Percentiles rank a stretch among this genome's conserved stretches.
Evolutionary conservation across 805 yeast genomes (phyloP).

Genomic region (Pichia scutulata): DNA sequence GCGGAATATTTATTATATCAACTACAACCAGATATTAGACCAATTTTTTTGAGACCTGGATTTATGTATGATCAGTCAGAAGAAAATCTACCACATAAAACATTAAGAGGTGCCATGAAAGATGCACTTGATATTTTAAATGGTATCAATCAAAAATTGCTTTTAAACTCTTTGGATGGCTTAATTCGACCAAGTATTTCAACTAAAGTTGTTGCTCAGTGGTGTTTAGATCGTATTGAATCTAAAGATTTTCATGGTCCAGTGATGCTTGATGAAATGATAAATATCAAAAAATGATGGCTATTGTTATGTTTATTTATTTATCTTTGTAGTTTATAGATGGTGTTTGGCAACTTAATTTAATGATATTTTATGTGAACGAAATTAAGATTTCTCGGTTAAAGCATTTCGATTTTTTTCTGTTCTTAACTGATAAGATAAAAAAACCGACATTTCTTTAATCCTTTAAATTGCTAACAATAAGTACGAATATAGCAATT

Average conservation of each 20-base stretch:
- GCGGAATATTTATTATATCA: conserved; percentile 55
- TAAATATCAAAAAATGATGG: conserved; percentile 4
- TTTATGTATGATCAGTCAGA: conserved; percentile 60
- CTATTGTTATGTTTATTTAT: not conserved
- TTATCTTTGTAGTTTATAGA: not conserved
- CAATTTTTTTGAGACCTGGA: conserved; percentile 72
- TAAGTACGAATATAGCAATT: too few species aligned
- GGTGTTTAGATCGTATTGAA: conserved; percentile 46
- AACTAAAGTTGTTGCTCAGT: conserved; percentile 60
- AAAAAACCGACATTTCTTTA: too few species aligned
- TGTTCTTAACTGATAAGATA: not conserved
- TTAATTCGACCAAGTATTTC: conserved; percentile 49
- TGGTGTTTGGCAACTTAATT: not conserved
- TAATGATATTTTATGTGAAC: not conserved
- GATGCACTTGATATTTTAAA: not conserved
- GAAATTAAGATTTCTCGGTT: not conserved
- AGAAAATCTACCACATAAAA: conserved; percentile 14
- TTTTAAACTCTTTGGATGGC: not conserved
- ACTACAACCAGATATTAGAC: conserved; percentile 41
- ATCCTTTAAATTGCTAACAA: too few species aligned
- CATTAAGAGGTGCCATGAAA: conserved; percentile 35
- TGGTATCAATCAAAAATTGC: not conserved
- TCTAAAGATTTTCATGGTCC: conserved; percentile 49
- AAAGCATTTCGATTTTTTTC: not conserved
- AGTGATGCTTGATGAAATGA: conserved; percentile 47